Percentiles rank a stretch among this genome's conserved stretches.
These are phyloP conservation scores for Xylariaceae sp. DNA, from an alignment of 2,329 filamentous ascomycete genomes.

Conservation along the genomic window DNA sequence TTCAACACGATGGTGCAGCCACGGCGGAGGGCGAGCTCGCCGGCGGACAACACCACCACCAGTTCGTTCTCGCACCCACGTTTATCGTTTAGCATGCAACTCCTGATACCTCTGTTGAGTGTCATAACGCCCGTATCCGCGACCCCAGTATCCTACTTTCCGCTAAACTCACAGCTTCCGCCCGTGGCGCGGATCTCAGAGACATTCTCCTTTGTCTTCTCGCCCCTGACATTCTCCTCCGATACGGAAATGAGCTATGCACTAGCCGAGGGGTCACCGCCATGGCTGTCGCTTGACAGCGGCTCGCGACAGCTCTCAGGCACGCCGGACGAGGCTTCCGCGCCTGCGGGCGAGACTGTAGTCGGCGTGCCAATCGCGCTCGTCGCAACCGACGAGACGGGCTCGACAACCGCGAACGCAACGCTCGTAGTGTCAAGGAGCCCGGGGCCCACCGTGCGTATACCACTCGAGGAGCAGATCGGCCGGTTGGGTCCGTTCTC, in stretches of 20 bases:
- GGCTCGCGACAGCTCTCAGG: conserved; percentile 70
- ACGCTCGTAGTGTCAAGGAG: conserved; percentile 73
- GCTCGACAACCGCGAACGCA: conserved; percentile 67
- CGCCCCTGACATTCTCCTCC: conserved; percentile 74
- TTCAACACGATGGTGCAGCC: conserved; percentile 15
- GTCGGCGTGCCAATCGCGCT: conserved; percentile 69
- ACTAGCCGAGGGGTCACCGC: conserved; percentile 64
- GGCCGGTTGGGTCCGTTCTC: conserved; percentile 63
- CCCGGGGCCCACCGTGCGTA: conserved; percentile 57
- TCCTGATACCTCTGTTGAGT: conserved; percentile 31
- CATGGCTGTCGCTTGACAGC: conserved; percentile 77
- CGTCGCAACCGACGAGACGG: conserved; percentile 70
- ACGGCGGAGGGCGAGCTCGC: conserved; percentile 16
- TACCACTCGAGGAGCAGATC: conserved; percentile 65
- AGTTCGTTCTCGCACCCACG: not conserved
- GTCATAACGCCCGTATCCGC: conserved; percentile 40
- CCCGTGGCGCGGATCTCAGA: conserved; percentile 73
- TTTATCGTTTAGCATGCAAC: not conserved
- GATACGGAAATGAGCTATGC: conserved; percentile 67
- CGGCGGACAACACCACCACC: conserved; percentile 5
- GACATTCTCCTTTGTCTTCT: conserved; percentile 74
- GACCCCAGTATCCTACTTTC: conserved; percentile 62
- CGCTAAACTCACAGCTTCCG: conserved; percentile 84
- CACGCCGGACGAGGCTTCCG: conserved; percentile 57
- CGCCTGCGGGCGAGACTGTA: conserved; percentile 49